These are phyloP conservation scores for Boletus reticuloceps DNA, from an alignment of 768 basidiomycete genomes.

Conservation along the genomic window DNA sequence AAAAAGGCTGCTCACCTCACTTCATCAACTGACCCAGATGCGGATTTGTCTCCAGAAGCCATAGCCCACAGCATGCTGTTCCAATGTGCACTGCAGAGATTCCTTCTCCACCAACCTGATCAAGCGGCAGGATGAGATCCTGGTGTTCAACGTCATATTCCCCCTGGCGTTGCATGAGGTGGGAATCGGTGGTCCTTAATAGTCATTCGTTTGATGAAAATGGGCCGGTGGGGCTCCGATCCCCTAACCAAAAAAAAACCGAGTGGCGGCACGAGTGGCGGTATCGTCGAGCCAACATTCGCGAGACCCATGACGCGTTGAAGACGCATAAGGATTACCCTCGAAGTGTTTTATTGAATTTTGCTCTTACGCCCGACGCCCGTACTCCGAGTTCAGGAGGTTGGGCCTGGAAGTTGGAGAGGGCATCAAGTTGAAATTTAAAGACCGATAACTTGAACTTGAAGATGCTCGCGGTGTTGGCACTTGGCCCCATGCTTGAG, in stretches of 20 bases:
- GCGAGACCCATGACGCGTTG: not conserved
- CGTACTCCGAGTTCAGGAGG: not conserved
- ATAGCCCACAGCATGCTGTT: constrained; percentile 24
- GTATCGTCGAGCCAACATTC: not conserved
- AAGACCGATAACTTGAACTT: too few species aligned
- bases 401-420: not conserved
- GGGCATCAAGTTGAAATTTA: too few species aligned
- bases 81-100: constrained; percentile 18
- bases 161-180: constrained; percentile 7
- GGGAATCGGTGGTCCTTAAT: constrained; percentile 24
- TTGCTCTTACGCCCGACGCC: not conserved
- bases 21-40: constrained; percentile 20
- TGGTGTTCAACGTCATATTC: not conserved
- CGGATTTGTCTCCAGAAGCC: constrained; percentile 21
- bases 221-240: constrained; percentile 3
- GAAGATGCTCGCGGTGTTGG: too few species aligned
- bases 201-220: constrained; percentile 16
- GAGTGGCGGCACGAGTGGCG: not conserved
- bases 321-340: not conserved
- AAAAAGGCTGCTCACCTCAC: constrained; percentile 26
- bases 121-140: not conserved
- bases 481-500: not conserved
- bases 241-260: not conserved
- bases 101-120: constrained; percentile 4
- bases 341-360: not conserved